Evolutionary conservation across 805 yeast genomes (phyloP), one percentile per base, ranked within the genome.

Genomic region (Jamesozyma lodderae): DNA sequence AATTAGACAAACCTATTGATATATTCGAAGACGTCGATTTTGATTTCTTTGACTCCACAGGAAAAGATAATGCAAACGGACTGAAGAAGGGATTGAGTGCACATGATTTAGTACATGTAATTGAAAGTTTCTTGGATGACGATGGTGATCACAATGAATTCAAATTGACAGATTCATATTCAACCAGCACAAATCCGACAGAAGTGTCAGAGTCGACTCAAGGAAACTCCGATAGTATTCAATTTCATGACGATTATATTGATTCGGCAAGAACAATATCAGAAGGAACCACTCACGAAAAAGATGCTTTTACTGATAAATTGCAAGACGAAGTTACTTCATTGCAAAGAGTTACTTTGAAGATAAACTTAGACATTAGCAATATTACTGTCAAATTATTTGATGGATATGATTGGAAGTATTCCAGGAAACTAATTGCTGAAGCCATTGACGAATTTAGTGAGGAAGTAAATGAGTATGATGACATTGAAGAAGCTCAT

Each of bases 381-480:
- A 68, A 68, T 34, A 58, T 66, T 0, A 53, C 50, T 1, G 49
- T 81, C 2, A 72, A 67, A 36, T 60, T 90, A 15, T 78, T 73
- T 55, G 98, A 92, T 62, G 99, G 99, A 0, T 92, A 79, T 53
- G 97, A 92, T 50, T 87, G 96, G 94, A 72, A 72, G 39, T 73
- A 75, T 31, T 86, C 97, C 0, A 69, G 94, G 41, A 67, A 66
- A 18, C 67, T 78, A 0, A 79, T 92, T 21, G 64, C 67, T 9
- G 72, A 69, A n/a, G 81, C 84, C 0, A 78, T 88, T 0, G 72
- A 71, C 38, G 62, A 72, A 9, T 72, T 85, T 6, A n/a, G 14
- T 4, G 25, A 31, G 10, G 26, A 24, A n/a, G 9, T 26, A 13
- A 14, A 18, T 14, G n/a, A 17, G 9, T 5, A 20, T 31, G 7